Conservation (phyloP, 768 basidiomycete genomes). For the Multifurca ochricompacta region DNA sequence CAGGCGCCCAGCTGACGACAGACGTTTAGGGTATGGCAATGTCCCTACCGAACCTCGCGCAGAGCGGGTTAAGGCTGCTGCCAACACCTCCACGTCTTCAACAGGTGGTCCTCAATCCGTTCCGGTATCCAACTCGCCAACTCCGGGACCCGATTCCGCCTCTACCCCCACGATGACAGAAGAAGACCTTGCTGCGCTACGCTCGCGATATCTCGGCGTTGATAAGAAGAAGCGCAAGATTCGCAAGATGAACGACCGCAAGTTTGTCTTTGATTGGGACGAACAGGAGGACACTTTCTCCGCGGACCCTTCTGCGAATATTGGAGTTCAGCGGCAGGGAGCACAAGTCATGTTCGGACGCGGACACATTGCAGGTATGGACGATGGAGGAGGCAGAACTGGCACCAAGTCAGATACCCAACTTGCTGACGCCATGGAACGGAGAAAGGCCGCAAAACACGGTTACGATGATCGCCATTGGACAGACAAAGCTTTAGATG, state of each 20-base stretch:
- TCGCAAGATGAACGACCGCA: constrained; percentile 91
- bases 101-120: constrained; percentile 26
- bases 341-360: constrained; percentile 87
- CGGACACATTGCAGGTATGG: constrained; percentile 80
- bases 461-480: constrained; percentile 94
- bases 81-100: constrained; percentile 44
- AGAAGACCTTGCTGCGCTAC: constrained; percentile 72
- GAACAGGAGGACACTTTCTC: constrained; percentile 89
- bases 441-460: constrained; percentile 69
- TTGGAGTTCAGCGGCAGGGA: constrained; percentile 66
- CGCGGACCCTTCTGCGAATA: constrained; percentile 64
- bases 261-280: constrained; percentile 99
- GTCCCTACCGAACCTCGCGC: constrained; percentile 83
- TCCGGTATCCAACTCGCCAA: constrained; percentile 17
- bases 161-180: constrained; percentile 67
- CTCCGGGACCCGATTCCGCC: constrained; percentile 33
- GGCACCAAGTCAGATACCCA: constrained; percentile 35
- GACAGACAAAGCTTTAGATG: constrained; percentile 85
- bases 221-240: constrained; percentile 92
- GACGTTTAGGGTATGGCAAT: constrained; percentile 44
- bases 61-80: constrained; percentile 45
- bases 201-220: constrained; percentile 90
- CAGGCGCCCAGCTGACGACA: constrained; percentile 27
- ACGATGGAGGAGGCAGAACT: constrained; percentile 45
- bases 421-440: constrained; percentile 76